Evolutionary conservation across 2,329 filamentous ascomycete species (phyloP).

Genomic region (Diaporthe aspalathi): DNA sequence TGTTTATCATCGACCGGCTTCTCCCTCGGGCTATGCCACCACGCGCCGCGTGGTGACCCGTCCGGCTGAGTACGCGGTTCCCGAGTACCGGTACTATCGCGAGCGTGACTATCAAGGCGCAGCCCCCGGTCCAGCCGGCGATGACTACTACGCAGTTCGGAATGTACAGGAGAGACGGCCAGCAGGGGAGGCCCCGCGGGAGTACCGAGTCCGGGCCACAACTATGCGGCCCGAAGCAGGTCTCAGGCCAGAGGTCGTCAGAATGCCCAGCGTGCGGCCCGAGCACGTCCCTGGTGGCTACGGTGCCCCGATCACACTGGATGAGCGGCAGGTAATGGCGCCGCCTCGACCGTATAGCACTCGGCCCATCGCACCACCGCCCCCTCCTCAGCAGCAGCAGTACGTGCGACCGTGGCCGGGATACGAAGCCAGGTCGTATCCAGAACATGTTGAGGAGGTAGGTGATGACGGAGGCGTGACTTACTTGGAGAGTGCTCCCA

Average conservation of each 20-base stretch:
- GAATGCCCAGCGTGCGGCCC: conserved; percentile 67
- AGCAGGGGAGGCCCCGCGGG: conserved; percentile 60
- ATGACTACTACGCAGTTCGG: conserved; percentile 63
- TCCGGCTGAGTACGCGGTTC: conserved; percentile 63
- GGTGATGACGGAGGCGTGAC: conserved; percentile 51
- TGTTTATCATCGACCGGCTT: conserved; percentile 61
- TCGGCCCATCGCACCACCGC: conserved; percentile 49
- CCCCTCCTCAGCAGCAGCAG: conserved; percentile 31
- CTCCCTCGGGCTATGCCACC: conserved; percentile 60
- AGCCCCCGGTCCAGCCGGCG: conserved; percentile 54
- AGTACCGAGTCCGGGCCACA: conserved; percentile 65
- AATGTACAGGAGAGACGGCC: conserved; percentile 53
- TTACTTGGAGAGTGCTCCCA: conserved; percentile 33
- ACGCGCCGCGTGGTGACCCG: conserved; percentile 71
- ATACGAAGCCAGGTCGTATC: conserved; percentile 34
- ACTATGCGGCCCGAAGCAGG: conserved; percentile 63
- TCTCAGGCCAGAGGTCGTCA: conserved; percentile 53
- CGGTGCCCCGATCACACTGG: conserved; percentile 50
- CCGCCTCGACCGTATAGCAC: conserved; percentile 46
- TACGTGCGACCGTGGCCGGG: conserved; percentile 38
- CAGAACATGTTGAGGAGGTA: conserved; percentile 19
- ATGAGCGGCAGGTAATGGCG: conserved; percentile 49
- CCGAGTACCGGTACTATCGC: conserved; percentile 66
- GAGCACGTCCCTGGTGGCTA: conserved; percentile 60
- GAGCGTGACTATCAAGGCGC: conserved; percentile 69